Percentiles rank a stretch among this genome's conserved stretches.
Evolutionary conservation across 306 rosid genomes (phyloP).

Genomic region (Quercus wislizeni): DNA sequence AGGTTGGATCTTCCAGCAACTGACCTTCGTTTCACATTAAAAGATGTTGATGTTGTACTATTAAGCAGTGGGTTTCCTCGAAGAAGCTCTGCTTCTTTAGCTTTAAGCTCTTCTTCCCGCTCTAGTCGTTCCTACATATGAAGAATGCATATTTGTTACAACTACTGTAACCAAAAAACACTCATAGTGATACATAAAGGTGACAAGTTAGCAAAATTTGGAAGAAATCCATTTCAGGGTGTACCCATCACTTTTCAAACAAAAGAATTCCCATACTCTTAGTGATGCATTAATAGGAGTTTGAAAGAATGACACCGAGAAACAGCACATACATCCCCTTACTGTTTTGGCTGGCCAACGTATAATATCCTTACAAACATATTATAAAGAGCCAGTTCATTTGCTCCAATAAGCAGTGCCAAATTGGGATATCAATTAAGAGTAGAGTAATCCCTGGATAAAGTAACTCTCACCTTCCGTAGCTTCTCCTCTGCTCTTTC

Average conservation of each 20-base stretch:
- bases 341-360: too few relatives aligned
- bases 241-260: not conserved
- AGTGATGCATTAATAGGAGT: not conserved
- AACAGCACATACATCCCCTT: not conserved
- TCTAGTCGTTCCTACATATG: constrained; percentile 56
- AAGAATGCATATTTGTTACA: constrained; percentile 6
- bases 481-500: constrained; percentile 95
- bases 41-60: constrained; percentile 60
- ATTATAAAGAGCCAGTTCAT: not conserved
- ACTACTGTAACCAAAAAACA: not conserved
- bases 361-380: not conserved
- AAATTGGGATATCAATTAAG: not conserved
- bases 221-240: not conserved
- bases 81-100: constrained; percentile 79
- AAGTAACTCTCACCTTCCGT: constrained; percentile 50
- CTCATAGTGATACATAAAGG: not conserved
- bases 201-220: not conserved
- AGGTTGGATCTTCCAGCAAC: not conserved
- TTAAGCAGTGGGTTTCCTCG: constrained; percentile 84
- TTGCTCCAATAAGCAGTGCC: not conserved
- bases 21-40: constrained; percentile 80
- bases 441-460: not conserved
- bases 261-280: not conserved
- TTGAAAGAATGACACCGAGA: not conserved
- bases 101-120: constrained; percentile 88